phyloP scores from a whole-genome alignment of 176 grass and related monocot species.

The Oryza officinalis region DNA sequence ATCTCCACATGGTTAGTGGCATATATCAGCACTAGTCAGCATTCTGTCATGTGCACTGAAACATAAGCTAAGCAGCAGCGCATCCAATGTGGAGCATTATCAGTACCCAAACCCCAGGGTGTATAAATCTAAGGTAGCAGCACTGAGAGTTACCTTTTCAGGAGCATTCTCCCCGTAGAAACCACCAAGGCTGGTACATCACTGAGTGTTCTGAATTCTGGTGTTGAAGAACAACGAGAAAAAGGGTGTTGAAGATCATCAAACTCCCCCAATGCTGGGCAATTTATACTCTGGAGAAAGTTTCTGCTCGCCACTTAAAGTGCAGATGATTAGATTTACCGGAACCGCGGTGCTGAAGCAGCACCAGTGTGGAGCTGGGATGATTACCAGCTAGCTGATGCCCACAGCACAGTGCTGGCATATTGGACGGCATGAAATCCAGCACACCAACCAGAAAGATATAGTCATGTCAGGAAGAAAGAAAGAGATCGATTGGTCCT shows the following conservation, averaged over 20 bases:
- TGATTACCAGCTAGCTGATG: slow-evolving; percentile 19
- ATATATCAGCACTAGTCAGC: slow-evolving; percentile 36
- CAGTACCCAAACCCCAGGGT: not conserved
- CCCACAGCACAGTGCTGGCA: slow-evolving; percentile 28
- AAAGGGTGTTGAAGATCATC: slow-evolving; percentile 34
- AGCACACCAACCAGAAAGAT: slow-evolving; percentile 38
- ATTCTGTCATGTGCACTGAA: slow-evolving; percentile 36
- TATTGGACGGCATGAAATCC: slow-evolving; percentile 29
- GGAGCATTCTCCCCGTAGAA: not conserved
- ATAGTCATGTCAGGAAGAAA: not conserved
- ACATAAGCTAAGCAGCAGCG: slow-evolving; percentile 27
- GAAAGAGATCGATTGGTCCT: slow-evolving; percentile 11
- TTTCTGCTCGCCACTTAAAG: slow-evolving; percentile 46
- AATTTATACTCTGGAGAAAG: slow-evolving; percentile 22
- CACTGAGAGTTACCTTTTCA: not conserved
- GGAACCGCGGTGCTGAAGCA: not conserved
- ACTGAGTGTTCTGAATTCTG: not conserved
- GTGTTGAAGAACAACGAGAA: not conserved
- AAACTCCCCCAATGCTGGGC: slow-evolving; percentile 28
- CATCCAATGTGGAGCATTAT: slow-evolving; percentile 33
- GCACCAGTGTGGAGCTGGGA: not conserved
- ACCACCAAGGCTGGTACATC: not conserved
- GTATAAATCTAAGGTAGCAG: not conserved
- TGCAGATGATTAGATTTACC: slow-evolving; percentile 23
- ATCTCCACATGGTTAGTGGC: slow-evolving; percentile 42